Conservation (phyloP, 306 rosid genomes). For the Castanopsis chinensis region DNA sequence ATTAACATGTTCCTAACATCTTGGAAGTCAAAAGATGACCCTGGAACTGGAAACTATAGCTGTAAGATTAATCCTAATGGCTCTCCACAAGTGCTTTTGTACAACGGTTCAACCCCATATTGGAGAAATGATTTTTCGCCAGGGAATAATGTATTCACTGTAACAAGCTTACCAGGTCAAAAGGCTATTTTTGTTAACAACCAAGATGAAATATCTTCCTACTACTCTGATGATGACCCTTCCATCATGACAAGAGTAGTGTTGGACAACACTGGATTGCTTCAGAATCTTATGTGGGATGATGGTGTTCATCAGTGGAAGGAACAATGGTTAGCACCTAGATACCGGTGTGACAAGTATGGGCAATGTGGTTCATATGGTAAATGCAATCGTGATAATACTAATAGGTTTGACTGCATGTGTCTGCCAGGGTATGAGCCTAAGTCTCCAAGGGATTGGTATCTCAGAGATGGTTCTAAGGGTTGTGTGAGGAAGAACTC, state of each 20-base stretch:
- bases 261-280: no score
- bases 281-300: no score
- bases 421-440: conserved; percentile 17
- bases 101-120: accelerated
- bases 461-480: background rate
- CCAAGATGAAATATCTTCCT: no score
- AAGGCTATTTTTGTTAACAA: no score
- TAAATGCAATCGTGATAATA: background rate
- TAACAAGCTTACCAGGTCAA: background rate
- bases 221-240: no score
- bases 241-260: no score
- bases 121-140: accelerated
- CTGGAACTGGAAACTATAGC: no score
- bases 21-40: background rate
- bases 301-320: no score
- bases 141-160: no score
- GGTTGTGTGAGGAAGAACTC: conserved; percentile 9
- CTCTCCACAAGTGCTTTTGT: accelerated
- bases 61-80: no score
- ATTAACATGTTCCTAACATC: background rate
- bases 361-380: background rate
- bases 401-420: background rate
- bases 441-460: conserved; percentile 1
- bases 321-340: background rate
- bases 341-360: background rate